These are phyloP conservation scores for Lactarius evosmus DNA, from an alignment of 768 basidiomycete species.

Conservation along the genomic window DNA sequence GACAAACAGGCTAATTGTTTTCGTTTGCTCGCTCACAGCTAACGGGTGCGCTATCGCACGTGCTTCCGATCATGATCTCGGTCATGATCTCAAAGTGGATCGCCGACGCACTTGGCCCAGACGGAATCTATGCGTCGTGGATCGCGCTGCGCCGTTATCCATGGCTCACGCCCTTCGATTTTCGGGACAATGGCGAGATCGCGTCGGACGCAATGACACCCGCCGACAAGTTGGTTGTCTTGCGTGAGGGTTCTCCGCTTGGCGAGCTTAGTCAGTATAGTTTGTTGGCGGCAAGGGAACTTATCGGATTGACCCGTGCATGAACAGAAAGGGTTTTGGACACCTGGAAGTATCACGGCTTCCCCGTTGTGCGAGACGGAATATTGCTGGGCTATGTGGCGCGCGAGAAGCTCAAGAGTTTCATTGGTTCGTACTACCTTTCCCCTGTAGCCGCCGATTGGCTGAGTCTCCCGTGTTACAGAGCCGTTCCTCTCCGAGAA, in stretches of 20 bases:
- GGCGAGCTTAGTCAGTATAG: constrained; percentile 44
- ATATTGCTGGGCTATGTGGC: constrained; percentile 61
- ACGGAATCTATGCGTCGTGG: constrained; percentile 71
- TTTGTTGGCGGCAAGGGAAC: neutral
- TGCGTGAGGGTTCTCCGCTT: constrained; percentile 41
- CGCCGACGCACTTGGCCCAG: constrained; percentile 64
- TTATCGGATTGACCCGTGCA: neutral
- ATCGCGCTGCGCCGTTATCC: constrained; percentile 69
- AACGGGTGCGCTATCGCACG: constrained; percentile 76
- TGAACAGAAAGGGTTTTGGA: constrained; percentile 42
- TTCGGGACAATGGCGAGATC: constrained; percentile 61
- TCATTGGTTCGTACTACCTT: constrained; percentile 33
- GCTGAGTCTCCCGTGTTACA: constrained; percentile 14
- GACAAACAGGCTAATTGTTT: neutral
- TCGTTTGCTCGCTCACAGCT: constrained; percentile 40
- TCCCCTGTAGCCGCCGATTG: neutral
- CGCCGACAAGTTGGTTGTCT: constrained; percentile 44
- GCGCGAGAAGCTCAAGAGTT: constrained; percentile 48
- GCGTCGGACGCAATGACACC: constrained; percentile 61
- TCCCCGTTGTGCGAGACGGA: constrained; percentile 54
- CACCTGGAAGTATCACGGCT: constrained; percentile 53
- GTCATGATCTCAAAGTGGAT: constrained; percentile 79
- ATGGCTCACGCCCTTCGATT: constrained; percentile 64
- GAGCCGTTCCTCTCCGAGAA: constrained; percentile 11
- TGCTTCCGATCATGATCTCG: constrained; percentile 78